Evolutionary conservation across 2,329 filamentous ascomycete species (phyloP), one percentile per base, ranked within the genome.

Genomic region (Dryadomyces sulphureus): DNA sequence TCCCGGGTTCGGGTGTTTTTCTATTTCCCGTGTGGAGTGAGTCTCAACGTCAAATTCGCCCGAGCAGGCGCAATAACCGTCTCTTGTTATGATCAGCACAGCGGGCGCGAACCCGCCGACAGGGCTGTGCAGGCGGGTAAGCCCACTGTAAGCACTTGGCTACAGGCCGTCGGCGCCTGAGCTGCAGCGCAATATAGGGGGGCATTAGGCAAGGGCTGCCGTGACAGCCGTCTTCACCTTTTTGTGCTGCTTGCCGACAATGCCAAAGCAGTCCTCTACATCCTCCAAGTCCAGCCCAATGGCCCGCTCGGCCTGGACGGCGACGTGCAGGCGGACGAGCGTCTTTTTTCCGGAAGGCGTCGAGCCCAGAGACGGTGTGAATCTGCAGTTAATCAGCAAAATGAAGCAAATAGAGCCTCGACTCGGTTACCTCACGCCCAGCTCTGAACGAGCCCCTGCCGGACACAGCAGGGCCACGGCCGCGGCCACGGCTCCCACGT

Each of bases 401-500:
- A 35, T 11, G 8, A 7, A 7, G 32, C 16, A 35, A 35, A 35
- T 5, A 35, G 16, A 5, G 16, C 9, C 32, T 16, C 7, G 16
- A 35, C 7, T 7, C 27, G 16, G 9, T 4, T 32, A 32, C 27
- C 27, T 9, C 16, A 32, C 16, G 27, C 11, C 27, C 27, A 32
- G 27, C 27, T 8, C 6, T 54, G 57, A 38, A 53, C 57, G 2
- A 72, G 73, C 46, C 59, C 59, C 0, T 8, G 61, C 58, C 0
- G 69, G 66, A 27, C 67, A 59, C 1, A 74, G 40, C 17, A 57
- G 60, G 1, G 64, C 63, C 44, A 76, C 53, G 4, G 67, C 56
- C 12, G 60, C 59, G 4, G 70, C 67, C 25, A 73, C 60, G 14
- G 65, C 63, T 8, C 73, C 73, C 14, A 72, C 59, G 48, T 75